phyloP scores from a whole-genome alignment of 2,329 filamentous ascomycete genomes.

The Basipetospora chlamydospora region DNA sequence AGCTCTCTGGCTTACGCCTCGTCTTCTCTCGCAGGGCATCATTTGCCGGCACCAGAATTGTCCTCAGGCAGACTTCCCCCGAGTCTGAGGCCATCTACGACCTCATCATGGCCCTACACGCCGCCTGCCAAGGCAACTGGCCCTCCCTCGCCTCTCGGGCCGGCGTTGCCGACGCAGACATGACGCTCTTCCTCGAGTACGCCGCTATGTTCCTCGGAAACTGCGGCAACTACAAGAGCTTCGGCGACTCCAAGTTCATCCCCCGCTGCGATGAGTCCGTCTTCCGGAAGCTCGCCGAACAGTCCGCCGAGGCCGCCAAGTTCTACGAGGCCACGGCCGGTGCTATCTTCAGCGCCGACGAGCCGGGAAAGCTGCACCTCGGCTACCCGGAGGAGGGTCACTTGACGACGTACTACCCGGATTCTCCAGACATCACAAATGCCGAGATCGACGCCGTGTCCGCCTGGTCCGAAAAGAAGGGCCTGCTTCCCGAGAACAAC shows the following conservation, averaged over 20 bases:
- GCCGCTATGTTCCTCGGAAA: constrained; percentile 68
- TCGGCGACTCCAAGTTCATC: constrained; percentile 74
- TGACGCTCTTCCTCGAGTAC: constrained; percentile 61
- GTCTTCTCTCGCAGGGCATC: constrained; percentile 40
- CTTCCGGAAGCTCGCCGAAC: constrained; percentile 49
- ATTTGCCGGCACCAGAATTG: constrained; percentile 62
- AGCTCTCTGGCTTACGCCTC: constrained; percentile 4
- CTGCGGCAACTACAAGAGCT: constrained; percentile 74
- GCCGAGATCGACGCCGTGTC: constrained; percentile 59
- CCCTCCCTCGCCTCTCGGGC: constrained; percentile 48
- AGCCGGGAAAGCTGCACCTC: constrained; percentile 54
- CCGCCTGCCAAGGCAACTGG: constrained; percentile 55
- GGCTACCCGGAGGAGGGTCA: constrained; percentile 63
- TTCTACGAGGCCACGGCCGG: constrained; percentile 55
- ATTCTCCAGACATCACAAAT: constrained; percentile 60
- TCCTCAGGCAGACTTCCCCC: constrained; percentile 67
- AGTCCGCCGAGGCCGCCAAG: constrained; percentile 43
- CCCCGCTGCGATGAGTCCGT: constrained; percentile 52
- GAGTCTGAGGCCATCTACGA: constrained; percentile 73
- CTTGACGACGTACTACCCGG: constrained; percentile 70
- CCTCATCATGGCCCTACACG: constrained; percentile 61
- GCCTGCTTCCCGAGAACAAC: constrained; percentile 62
- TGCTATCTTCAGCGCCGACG: constrained; percentile 55
- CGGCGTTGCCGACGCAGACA: constrained; percentile 45
- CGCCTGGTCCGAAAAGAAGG: constrained; percentile 58